Base-by-base conservation (phyloP, 2,329 filamentous ascomycete species). In the Botrytis fabae region DNA sequence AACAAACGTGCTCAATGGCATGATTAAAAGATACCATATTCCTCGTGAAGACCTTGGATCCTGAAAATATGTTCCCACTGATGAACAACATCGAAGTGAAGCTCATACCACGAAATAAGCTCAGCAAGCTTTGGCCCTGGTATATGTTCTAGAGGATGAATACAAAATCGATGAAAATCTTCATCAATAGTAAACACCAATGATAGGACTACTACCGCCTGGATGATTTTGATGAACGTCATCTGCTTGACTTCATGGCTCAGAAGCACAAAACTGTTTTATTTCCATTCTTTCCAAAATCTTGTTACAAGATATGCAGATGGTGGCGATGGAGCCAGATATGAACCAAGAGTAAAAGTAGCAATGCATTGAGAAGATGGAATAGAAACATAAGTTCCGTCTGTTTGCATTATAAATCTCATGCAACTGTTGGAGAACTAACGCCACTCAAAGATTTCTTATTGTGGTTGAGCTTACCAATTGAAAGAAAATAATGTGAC, bases 61-160 rank as follows among this genome's bases (percentile, higher is more conserved):
- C 84, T 81, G 76, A 81, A 83, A 25, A 79, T 82, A 73, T 84
- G 85, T 75, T 83, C 79, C 2, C 83, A 84, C 9, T 81, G 80
- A 6, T 82, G 78, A 64, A 83, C 71, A 28, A 84, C 79, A 73
- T 86, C 83, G 71, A 85, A 85, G 77, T 84, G 86, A 12, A 72
- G 65, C 54, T 78, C 76, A 62, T 79, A 80, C 77, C 73, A 79
- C 14, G 62, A 61, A 1, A 77, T 80, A 25, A 71, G 28, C 7
- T 35, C 69, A 22, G 69, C 44, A 28, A 54, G 44, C 42, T 71
- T 57, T 22, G 44, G 35, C 9, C 57, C 44, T 7, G 18, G 59
- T 28, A 57, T 48, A 18, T 63, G n/a, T 18, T 35, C n/a, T 28
- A 57, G 44, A 14, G 44, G 18, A 51, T 57, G n/a, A 35, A 54